Base-by-base conservation (phyloP, 345 rosid species). In the Chamaenerion angustifolium region DNA sequence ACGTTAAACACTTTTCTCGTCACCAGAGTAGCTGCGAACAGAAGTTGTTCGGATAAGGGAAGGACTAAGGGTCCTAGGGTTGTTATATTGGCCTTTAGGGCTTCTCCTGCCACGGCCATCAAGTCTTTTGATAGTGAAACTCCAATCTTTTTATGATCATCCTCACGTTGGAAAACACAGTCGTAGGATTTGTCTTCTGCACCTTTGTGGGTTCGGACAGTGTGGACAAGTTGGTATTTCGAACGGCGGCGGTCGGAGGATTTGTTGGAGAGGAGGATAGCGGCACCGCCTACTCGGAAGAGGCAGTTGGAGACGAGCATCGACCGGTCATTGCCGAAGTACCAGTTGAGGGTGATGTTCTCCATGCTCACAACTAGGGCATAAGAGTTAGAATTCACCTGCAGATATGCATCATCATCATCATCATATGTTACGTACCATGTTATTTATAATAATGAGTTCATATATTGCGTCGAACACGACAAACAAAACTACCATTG, bases 211-310 rank as follows among this genome's bases (percentile, higher is more conserved):
- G 97, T 89, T 0, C 97, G 93, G 0, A 89, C 87, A 6, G 95
- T 89, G 78, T 89, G 95, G 71, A 82, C 61, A 18, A 89, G 83
- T 62, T 85, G 95, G 40, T 89, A 89, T 65, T 89, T 89, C 13
- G 97, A 85, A 0, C 83, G 80, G 51, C 81, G 74, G 43, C 90
- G 80, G 54, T 85, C 97, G 0, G 85, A 67, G 2, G 72, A 51
- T 0, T 76, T 72, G 83, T 82, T 89, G 0, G 97, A 73, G 55
- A 89, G 81, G 52, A 89, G 95, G 57, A 89, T 77, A 2, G 97
- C 95, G 0, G 95, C 97, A 2, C 95, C 97, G 0, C 97, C 97
- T 87, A 88, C 76, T 17, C 97, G 89, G 74, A 88, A 88, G 51
- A 85, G 82, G 59, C 95, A 89, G 66, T 89, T 88, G 3, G 97